Evolutionary conservation across 1,139 yeast species (phyloP).

Genomic region (Yamadazyma taylorii): DNA sequence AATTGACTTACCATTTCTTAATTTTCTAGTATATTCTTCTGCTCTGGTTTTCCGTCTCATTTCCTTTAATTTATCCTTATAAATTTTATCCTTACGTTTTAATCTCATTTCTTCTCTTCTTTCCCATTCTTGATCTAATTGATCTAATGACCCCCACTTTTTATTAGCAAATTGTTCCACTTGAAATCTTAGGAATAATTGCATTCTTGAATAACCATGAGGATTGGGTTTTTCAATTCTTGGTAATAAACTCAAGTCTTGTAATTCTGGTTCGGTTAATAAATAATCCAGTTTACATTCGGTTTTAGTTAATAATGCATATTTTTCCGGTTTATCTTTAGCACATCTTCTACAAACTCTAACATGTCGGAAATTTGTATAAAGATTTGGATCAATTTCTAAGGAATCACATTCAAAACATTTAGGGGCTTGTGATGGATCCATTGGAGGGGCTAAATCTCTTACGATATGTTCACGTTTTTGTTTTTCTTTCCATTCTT

Average conservation of each 20-base stretch:
- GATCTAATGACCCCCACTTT: conserved; percentile 94
- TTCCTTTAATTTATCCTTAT: conserved; percentile 70
- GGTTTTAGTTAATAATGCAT: conserved; percentile 87
- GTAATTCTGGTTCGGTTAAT: conserved; percentile 87
- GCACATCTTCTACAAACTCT: conserved; percentile 82
- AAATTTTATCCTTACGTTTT: conserved; percentile 75
- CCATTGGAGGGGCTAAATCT: conserved; percentile 69
- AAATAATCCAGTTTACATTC: conserved; percentile 93
- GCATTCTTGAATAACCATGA: conserved; percentile 93
- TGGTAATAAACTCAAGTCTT: conserved; percentile 65
- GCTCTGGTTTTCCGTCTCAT: conserved; percentile 93
- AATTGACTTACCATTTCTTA: conserved; percentile 55
- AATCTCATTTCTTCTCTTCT: conserved; percentile 71
- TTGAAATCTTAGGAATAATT: conserved; percentile 81
- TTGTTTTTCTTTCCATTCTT: conserved; percentile 78
- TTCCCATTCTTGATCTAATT: conserved; percentile 90
- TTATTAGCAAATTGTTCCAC: conserved; percentile 89
- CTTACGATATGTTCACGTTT: conserved; percentile 39
- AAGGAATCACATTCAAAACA: conserved; percentile 80
- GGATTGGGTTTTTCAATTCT: conserved; percentile 93
- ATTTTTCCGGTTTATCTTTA: conserved; percentile 76
- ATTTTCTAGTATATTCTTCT: conserved; percentile 76
- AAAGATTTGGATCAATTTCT: conserved; percentile 76
- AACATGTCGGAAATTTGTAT: conserved; percentile 60
- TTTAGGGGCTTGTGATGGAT: conserved; percentile 68